phyloP scores from a whole-genome alignment of 225 moss, liverwort and hornwort species.

The Physcomitrellopsis africana region DNA sequence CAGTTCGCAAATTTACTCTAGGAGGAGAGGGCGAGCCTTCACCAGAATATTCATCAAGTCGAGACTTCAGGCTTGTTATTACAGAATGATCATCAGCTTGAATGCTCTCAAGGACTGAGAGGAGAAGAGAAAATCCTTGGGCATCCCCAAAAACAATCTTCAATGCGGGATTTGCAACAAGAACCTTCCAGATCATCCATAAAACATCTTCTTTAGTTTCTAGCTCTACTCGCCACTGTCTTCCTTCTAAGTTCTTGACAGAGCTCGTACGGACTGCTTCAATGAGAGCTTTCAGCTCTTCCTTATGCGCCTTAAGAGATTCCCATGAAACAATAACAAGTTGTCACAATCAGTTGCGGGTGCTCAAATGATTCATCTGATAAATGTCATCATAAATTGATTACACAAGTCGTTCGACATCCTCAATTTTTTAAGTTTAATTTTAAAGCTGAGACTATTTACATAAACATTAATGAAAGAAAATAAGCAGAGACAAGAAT shows the following conservation, averaged over 20 bases:
- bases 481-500: constrained; percentile 8
- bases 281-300: constrained; percentile 78
- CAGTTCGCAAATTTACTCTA: constrained; percentile 41
- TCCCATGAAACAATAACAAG: constrained; percentile 20
- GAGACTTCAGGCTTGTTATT: constrained; percentile 27
- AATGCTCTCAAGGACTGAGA: constrained; percentile 72
- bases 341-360: not conserved
- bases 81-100: constrained; percentile 51
- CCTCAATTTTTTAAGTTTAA: not conserved
- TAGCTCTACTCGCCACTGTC: constrained; percentile 70
- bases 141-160: constrained; percentile 81
- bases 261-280: constrained; percentile 70
- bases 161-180: constrained; percentile 65
- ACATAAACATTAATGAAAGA: not conserved
- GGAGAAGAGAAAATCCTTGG: constrained; percentile 81
- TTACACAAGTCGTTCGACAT: not conserved
- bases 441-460: constrained; percentile 9
- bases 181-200: constrained; percentile 91
- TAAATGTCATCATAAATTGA: constrained; percentile 12
- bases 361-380: not conserved
- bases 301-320: constrained; percentile 68
- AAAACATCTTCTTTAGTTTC: constrained; percentile 81
- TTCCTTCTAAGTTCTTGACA: constrained; percentile 65
- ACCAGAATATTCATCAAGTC: constrained; percentile 49
- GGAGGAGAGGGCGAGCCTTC: constrained; percentile 25